A percentile compares a stretch with the other conserved stretches of the same genome.
Conservation (phyloP, 192 early-diverging fungal genomes). For the Allomyces arbusculus region DNA sequence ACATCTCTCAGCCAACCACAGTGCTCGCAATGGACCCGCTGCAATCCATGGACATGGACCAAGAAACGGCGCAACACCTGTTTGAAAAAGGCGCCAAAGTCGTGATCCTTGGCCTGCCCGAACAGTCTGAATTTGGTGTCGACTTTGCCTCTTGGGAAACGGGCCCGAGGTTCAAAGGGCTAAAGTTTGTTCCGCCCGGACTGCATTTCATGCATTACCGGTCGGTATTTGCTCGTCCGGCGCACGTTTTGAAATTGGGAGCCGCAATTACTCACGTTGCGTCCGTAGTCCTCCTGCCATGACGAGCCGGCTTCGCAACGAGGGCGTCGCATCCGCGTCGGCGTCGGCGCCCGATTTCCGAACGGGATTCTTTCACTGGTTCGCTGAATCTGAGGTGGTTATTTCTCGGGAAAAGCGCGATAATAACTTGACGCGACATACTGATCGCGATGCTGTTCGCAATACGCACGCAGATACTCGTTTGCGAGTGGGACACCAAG, state of each 20-base stretch:
- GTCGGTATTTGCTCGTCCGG: conserved; percentile 11
- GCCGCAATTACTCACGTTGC: conserved; percentile 2
- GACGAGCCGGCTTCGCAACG: neutral
- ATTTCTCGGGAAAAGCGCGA: neutral
- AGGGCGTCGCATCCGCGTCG: conserved; percentile 4
- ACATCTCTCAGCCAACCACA: too few relatives aligned
- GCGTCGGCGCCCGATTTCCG: conserved; percentile 26
- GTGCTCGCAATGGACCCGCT: too few relatives aligned
- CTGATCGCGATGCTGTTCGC: conserved; percentile 8
- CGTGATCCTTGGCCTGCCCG: conserved; percentile 63
- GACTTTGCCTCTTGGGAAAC: conserved; percentile 76
- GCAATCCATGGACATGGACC: conserved; percentile 37
- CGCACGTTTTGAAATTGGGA: conserved; percentile 6
- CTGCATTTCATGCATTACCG: conserved; percentile 84
- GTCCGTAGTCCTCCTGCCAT: conserved; percentile 4
- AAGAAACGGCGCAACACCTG: conserved; percentile 50
- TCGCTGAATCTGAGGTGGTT: conserved; percentile 35
- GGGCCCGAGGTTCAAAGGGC: conserved; percentile 74
- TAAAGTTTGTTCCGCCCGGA: conserved; percentile 85
- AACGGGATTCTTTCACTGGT: conserved; percentile 57
- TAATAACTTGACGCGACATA: neutral
- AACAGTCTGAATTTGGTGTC: conserved; percentile 67
- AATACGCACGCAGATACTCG: conserved; percentile 35
- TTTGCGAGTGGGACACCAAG: conserved; percentile 54
- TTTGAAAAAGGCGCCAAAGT: conserved; percentile 60